Percentiles rank a stretch among this genome's conserved stretches.
Evolutionary conservation across 345 rosid genomes (phyloP).

Genomic region (Viola odorata): DNA sequence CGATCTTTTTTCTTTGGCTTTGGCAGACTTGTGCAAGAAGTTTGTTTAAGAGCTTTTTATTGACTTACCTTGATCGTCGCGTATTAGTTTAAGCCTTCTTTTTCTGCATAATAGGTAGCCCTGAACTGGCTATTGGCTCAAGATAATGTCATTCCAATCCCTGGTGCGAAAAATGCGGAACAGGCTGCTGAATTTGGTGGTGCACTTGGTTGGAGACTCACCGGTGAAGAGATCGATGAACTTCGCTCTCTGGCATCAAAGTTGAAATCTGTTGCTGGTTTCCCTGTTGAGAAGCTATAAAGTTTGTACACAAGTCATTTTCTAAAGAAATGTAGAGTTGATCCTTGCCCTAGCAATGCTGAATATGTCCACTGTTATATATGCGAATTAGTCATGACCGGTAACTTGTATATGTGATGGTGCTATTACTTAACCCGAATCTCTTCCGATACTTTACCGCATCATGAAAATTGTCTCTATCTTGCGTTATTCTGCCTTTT

Average conservation of each 20-base stretch:
- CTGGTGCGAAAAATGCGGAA: constrained; percentile 81
- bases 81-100: not conserved
- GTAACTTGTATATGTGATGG: too few species aligned
- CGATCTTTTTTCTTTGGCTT: not conserved
- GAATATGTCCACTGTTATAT: too few species aligned
- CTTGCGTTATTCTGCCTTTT: too few species aligned
- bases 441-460: too few species aligned
- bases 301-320: not conserved
- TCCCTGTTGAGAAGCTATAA: constrained; percentile 64
- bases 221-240: constrained; percentile 53
- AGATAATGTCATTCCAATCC: constrained; percentile 86
- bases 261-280: constrained; percentile 51
- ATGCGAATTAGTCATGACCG: too few species aligned
- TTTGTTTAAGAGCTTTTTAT: too few species aligned
- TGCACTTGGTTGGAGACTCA: constrained; percentile 81
- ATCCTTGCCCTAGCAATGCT: too few species aligned
- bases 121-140: constrained; percentile 93
- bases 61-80: not conserved
- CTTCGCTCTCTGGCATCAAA: constrained; percentile 71
- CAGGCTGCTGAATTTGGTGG: constrained; percentile 81
- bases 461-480: too few species aligned
- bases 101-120: constrained; percentile 45
- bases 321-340: too few species aligned
- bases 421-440: too few species aligned
- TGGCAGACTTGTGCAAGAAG: not conserved